Conservation (phyloP, 768 basidiomycete species). For the Kondoa malvinella region DNA sequence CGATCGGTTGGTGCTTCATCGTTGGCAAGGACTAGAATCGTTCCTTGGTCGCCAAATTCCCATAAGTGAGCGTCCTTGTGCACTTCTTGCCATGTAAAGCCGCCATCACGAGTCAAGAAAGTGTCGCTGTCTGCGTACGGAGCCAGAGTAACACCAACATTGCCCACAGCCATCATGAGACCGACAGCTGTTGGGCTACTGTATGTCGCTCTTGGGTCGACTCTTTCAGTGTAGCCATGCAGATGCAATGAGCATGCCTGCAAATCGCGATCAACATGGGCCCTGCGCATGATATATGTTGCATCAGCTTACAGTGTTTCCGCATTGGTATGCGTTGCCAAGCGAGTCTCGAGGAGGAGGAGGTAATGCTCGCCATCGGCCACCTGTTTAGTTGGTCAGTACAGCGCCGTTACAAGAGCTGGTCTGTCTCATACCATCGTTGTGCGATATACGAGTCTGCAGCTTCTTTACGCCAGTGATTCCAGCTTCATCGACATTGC, state of each 20-base stretch:
- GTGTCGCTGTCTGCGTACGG: conserved; percentile 78
- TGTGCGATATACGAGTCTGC: conserved; percentile 81
- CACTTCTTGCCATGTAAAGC: conserved; percentile 96
- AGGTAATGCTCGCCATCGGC: conserved; percentile 64
- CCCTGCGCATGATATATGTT: neutral
- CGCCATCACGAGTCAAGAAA: conserved; percentile 88
- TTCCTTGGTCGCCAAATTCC: conserved; percentile 96
- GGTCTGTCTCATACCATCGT: conserved; percentile 53
- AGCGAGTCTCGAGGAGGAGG: conserved; percentile 64
- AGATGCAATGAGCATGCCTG: conserved; percentile 75
- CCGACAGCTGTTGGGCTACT: conserved; percentile 84
- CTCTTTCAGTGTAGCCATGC: conserved; percentile 88
- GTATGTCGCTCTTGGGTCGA: conserved; percentile 77
- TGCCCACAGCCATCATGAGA: conserved; percentile 87
- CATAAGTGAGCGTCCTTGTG: conserved; percentile 95
- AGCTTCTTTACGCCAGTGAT: conserved; percentile 56
- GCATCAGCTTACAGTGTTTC: conserved; percentile 41
- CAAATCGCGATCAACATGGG: conserved; percentile 3
- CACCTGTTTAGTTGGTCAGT: conserved; percentile 38
- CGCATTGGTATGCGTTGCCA: conserved; percentile 54
- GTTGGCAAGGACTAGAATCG: conserved; percentile 79
- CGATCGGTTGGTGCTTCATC: conserved; percentile 86
- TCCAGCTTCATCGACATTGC: conserved; percentile 58
- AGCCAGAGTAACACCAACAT: conserved; percentile 68
- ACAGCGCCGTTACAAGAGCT: neutral